Percentiles rank a stretch among this genome's conserved stretches.
Conservation (phyloP, 2,329 filamentous ascomycete species). For the Xylaria sp. region DNA sequence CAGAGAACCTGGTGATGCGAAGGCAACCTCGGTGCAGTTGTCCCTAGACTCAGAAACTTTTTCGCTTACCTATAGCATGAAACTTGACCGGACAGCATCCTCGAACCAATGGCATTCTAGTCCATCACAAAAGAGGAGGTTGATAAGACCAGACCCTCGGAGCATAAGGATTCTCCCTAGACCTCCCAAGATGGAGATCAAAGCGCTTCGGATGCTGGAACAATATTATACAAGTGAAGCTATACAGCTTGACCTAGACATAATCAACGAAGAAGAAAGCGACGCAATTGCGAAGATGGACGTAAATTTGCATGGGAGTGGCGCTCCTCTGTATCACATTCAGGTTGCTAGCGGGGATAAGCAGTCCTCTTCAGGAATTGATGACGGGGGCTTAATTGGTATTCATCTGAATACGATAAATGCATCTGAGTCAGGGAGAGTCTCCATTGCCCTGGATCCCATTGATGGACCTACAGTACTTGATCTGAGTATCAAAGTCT, state of each 20-base stretch:
- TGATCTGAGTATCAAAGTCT: conserved; percentile 76
- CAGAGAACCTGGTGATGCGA: conserved; percentile 83
- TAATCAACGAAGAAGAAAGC: conserved; percentile 86
- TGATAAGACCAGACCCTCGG: conserved; percentile 62
- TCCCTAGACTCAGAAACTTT: conserved; percentile 73
- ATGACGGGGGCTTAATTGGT: conserved; percentile 57
- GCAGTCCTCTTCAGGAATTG: conserved; percentile 49
- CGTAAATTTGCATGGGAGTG: conserved; percentile 71
- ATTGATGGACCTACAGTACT: conserved; percentile 65
- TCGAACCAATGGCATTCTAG: conserved; percentile 63
- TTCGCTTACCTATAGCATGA: conserved; percentile 73
- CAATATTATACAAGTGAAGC: conserved; percentile 89
- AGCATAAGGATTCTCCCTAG: conserved; percentile 82
- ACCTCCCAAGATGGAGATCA: conserved; percentile 89
- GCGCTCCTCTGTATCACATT: conserved; percentile 60
- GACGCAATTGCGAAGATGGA: conserved; percentile 78
- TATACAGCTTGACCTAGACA: conserved; percentile 73
- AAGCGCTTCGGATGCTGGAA: conserved; percentile 67
- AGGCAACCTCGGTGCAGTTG: conserved; percentile 72
- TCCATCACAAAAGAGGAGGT: conserved; percentile 56
- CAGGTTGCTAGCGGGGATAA: conserved; percentile 52
- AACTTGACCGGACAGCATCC: conserved; percentile 57
- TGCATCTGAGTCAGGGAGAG: conserved; percentile 56
- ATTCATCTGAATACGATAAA: conserved; percentile 61
- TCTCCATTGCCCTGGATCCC: conserved; percentile 63